Evolutionary conservation across 2,329 filamentous ascomycete species (phyloP), one percentile per base, ranked within the genome.

Genomic region (Claviceps sp.): DNA sequence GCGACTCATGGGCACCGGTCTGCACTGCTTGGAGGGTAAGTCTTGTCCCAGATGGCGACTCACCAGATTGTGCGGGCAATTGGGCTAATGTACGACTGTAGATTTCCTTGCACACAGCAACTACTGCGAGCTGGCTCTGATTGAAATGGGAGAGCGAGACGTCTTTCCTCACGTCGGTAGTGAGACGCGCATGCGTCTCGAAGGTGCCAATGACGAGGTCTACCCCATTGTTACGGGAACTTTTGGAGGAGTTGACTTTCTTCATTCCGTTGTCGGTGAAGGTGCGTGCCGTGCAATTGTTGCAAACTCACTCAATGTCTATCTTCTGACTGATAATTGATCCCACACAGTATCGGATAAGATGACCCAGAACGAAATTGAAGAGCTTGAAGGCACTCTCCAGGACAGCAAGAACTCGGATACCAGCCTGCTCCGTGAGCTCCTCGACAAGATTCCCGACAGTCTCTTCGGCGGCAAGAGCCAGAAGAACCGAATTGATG

Each of bases 91-190:
- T 1, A 4, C 9, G 9, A 11, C 30, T 50, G 20, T 51, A 79
- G 90, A 96, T 65, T 97, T 84, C 71, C 84, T 89, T 51, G 91
- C 90, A 16, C 91, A 96, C 70, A 94, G 88, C 65, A 96, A 96
- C 74, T 96, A 95, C 69, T 82, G 77, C 14, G 90, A 96, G 67
- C 79, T 96, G 54, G 87, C 86, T 54, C 75, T 96, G 47, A 89
- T 93, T 60, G 89, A 95, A 66, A 70, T 95, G 61, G 89, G 89
- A 49, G 89, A 93, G 68, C 73, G 70, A 5, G 78, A 87, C 55
- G 70, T 95, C 54, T 96, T 96, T 67, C 88, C 91, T 26, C 89
- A 95, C 62, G 87, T 93, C 51, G 91, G 91, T 38, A 76, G 81
- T 53, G 71, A 79, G 60, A 89, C 89, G n/a, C 72, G 73, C 62